These are phyloP conservation scores for Fomitiporia mediterranea DNA, from an alignment of 1,284 basidiomycete species.

Conservation along the genomic window DNA sequence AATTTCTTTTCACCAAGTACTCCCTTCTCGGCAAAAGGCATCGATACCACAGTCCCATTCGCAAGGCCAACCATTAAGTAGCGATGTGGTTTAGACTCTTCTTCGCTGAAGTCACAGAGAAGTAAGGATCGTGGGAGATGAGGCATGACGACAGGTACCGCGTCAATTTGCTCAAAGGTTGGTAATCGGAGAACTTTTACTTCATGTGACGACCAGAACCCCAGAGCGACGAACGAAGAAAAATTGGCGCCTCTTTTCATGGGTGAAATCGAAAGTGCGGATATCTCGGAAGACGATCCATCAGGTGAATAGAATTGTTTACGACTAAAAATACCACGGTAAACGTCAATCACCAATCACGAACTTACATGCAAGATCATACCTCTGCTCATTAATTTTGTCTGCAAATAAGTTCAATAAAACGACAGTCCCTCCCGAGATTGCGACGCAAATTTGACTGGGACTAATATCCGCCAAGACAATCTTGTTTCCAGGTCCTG, in stretches of 20 bases:
- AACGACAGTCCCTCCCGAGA: constrained; percentile 14
- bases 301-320: constrained; percentile 23
- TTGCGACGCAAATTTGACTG: constrained; percentile 17
- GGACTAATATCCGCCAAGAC: constrained; percentile 19
- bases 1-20: constrained; percentile 51
- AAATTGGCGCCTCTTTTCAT: constrained; percentile 44
- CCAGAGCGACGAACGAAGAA: constrained; percentile 51
- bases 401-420: constrained; percentile 12
- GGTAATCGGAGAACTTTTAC: constrained; percentile 57
- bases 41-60: constrained; percentile 74
- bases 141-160: constrained; percentile 43
- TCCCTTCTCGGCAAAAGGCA: constrained; percentile 40
- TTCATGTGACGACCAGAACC: constrained; percentile 72
- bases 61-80: constrained; percentile 76
- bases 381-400: constrained; percentile 12
- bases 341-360: neutral
- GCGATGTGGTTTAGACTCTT: constrained; percentile 35
- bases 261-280: constrained; percentile 59
- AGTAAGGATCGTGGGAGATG: constrained; percentile 68
- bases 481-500: constrained; percentile 7
- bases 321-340: constrained; percentile 4
- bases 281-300: constrained; percentile 44
- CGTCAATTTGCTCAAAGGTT: constrained; percentile 38
- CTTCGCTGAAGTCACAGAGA: constrained; percentile 59
- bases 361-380: neutral